Conservation (phyloP, 2,329 filamentous ascomycete genomes). For the Aspergillus pseudoterreus region DNA sequence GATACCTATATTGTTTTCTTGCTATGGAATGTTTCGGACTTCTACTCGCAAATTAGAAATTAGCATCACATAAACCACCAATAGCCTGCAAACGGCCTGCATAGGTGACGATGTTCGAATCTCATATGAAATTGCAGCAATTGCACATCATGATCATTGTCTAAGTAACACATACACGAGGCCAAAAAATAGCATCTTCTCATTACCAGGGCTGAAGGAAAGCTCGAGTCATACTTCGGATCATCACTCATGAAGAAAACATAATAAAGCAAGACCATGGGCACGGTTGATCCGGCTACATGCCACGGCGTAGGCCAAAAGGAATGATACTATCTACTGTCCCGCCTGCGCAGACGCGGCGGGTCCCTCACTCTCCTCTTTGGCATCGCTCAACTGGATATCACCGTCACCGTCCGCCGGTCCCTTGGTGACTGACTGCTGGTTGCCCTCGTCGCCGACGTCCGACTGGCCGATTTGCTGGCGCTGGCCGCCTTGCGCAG, state of each 20-base stretch:
- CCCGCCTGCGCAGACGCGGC: slow-evolving; percentile 4
- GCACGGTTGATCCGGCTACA: too few relatives aligned
- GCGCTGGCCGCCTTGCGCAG: slow-evolving; percentile 4
- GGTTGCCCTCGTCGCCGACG: slow-evolving; percentile 6
- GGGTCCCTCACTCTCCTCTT: slow-evolving; percentile 12
- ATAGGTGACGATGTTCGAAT: too few relatives aligned
- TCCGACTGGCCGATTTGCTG: slow-evolving; percentile 2
- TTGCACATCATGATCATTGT: neutral
- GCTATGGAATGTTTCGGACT: neutral
- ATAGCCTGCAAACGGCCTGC: too few relatives aligned
- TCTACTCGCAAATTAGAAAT: neutral
- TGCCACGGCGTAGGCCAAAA: too few relatives aligned
- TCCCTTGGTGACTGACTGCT: slow-evolving; percentile 7
- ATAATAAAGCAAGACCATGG: neutral
- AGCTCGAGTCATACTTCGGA: slow-evolving; percentile 8
- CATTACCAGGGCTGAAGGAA: neutral
- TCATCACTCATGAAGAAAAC: slow-evolving; percentile 16
- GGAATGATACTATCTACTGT: neutral
- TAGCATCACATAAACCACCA: neutral
- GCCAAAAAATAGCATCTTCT: slow-evolving; percentile 1
- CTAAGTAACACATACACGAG: neutral
- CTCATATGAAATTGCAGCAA: too few relatives aligned
- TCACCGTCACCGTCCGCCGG: slow-evolving; percentile 30
- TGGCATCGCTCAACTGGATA: slow-evolving; percentile 35
- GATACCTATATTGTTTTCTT: neutral